phyloP scores from a whole-genome alignment of 106 monocot genomes.

The Phalaenopsis equestris region DNA sequence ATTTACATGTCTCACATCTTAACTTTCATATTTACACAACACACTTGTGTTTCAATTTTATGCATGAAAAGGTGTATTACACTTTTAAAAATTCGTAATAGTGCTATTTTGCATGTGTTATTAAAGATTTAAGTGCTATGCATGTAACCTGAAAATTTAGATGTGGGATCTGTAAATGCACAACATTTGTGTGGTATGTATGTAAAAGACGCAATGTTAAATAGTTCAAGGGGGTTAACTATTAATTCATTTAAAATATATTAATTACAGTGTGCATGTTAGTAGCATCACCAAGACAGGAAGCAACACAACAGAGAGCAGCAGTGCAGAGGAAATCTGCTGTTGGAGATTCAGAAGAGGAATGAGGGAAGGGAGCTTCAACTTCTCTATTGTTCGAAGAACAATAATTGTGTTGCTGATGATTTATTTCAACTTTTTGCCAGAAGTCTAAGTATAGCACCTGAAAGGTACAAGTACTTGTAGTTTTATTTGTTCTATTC shows the following conservation, averaged over 20 bases:
- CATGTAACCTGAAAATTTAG: no score
- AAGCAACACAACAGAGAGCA: slow-evolving; percentile 13
- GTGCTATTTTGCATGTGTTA: no score
- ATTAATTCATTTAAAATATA: no score
- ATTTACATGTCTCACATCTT: no score
- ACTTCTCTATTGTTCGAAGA: slow-evolving; percentile 1
- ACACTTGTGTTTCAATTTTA: no score
- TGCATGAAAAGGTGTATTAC: no score
- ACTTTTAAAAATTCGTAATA: no score
- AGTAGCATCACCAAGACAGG: slow-evolving; percentile 12
- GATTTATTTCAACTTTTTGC: not conserved
- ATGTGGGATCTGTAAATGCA: no score
- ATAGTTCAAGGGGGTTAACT: not conserved
- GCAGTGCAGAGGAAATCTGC: slow-evolving; percentile 12
- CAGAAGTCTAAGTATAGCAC: not conserved
- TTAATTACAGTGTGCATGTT: slow-evolving; percentile 19
- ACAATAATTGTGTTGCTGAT: not conserved
- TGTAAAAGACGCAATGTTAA: not conserved
- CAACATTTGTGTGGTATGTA: not conserved
- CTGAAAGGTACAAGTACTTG: not conserved
- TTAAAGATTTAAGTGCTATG: no score
- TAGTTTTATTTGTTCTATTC: not conserved
- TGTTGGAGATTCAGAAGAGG: slow-evolving; percentile 16
- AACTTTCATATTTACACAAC: no score
- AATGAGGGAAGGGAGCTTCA: not conserved